Conservation (phyloP, 2,329 filamentous ascomycete species). For the Ascochyta fabae region DNA sequence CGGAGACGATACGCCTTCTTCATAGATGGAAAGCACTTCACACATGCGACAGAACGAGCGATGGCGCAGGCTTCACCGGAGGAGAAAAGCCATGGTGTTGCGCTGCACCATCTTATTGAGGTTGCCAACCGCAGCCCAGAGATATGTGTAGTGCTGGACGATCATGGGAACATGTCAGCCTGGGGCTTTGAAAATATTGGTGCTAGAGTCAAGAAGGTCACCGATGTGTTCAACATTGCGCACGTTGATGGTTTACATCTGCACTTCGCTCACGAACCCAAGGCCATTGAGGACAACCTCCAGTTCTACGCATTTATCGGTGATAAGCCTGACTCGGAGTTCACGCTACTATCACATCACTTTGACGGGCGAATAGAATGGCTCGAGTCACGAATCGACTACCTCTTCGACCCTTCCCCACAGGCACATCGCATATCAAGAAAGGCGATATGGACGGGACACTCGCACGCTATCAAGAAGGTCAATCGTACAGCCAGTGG, state of each 20-base stretch:
- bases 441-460: slow-evolving; percentile 79
- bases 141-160: slow-evolving; percentile 84
- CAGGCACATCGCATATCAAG: slow-evolving; percentile 64
- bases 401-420: slow-evolving; percentile 77
- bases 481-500: slow-evolving; percentile 86
- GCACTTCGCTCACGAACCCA: slow-evolving; percentile 45
- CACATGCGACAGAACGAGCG: slow-evolving; percentile 75
- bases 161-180: slow-evolving; percentile 83
- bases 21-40: slow-evolving; percentile 81
- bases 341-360: slow-evolving; percentile 79
- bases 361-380: slow-evolving; percentile 86
- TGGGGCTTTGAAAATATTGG: slow-evolving; percentile 92
- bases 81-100: slow-evolving; percentile 69
- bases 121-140: slow-evolving; percentile 86
- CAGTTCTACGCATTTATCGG: slow-evolving; percentile 78
- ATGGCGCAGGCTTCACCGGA: slow-evolving; percentile 67
- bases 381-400: slow-evolving; percentile 78
- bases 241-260: slow-evolving; percentile 69
- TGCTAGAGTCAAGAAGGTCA: slow-evolving; percentile 68
- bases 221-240: slow-evolving; percentile 83
- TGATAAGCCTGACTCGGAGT: slow-evolving; percentile 63
- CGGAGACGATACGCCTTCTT: slow-evolving; percentile 75
- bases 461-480: slow-evolving; percentile 80
- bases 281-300: slow-evolving; percentile 61
- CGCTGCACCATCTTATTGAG: slow-evolving; percentile 83